Evolutionary conservation across 1,139 yeast genomes (phyloP), one percentile per base, ranked within the genome.

Genomic region (Geotrichum citri-aurantii): DNA sequence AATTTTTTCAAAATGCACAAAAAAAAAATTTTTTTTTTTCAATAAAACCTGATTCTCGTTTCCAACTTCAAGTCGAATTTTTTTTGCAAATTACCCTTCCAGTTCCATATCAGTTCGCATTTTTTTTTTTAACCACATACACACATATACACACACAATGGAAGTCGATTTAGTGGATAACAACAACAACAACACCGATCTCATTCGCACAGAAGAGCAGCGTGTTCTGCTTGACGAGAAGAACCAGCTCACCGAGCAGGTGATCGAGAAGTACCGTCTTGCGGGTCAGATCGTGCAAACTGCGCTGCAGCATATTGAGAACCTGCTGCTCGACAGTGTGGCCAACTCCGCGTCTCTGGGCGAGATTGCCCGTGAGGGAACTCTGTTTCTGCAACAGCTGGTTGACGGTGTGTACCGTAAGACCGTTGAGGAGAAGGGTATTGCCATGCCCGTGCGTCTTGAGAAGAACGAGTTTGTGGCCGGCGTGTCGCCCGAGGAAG

Each of bases 261-360:
- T 86, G 19, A 71, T 89, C 54, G 92, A 86, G 66, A 92, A 91
- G 74, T 91, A 92, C 75, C 81, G 96, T 71, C 79, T 84, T 56
- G 97, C 97, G 8, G 98, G 97, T 50, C 92, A 88, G 73, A 85
- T 92, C 66, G 78, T 95, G n/a, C 97, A 91, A 74, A 86, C 96
- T 21, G 88, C 91, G 57, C 77, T 92, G 65, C 77, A 81, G 62
- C 86, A 87, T 70, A 76, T 88, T 59, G 77, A 82, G 49, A 78
- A 81, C 59, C 79, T 89, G 69, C 84, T 92, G 65, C 86, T 72
- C 82, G 83, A 69, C 80, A 86, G 60, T 49, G 29, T 88, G 86
- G 58, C 59, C 51, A 54, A 59, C 31, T 67, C 66, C 31, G 67
- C 77, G 83, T 67, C 75, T 1, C 79, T 88, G 55, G 85, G 91